Percentiles rank a stretch among this genome's conserved stretches.
Evolutionary conservation across 345 rosid species (phyloP).

Genomic region (Eucalyptus regnans): DNA sequence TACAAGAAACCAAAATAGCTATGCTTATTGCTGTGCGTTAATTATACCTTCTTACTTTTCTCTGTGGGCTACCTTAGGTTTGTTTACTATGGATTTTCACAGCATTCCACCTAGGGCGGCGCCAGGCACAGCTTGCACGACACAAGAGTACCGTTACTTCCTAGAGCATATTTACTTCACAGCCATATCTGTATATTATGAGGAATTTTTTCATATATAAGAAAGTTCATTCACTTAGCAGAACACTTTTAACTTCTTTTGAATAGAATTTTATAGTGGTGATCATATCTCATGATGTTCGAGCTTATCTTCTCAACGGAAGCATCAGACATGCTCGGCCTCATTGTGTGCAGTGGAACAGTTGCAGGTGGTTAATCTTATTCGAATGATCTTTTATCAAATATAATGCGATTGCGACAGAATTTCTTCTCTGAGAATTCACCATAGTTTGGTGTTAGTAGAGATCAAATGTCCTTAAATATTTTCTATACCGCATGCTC

Average conservation of each 20-base stretch:
- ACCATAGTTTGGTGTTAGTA: neutral
- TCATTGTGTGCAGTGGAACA: neutral
- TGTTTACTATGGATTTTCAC: slow-evolving; percentile 67
- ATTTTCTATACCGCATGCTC: neutral
- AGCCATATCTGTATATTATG: neutral
- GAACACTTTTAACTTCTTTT: neutral
- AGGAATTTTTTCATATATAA: neutral
- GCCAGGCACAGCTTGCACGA: slow-evolving; percentile 62
- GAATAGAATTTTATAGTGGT: neutral
- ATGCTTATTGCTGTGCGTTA: neutral
- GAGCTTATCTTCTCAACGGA: neutral
- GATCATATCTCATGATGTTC: neutral
- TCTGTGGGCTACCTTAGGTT: slow-evolving; percentile 20
- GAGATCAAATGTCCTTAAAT: neutral
- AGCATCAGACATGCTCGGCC: neutral
- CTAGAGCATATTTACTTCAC: neutral
- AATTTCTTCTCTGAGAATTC: neutral
- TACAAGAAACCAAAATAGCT: neutral
- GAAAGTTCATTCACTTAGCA: neutral
- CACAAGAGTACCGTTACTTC: slow-evolving; percentile 4
- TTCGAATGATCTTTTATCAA: neutral
- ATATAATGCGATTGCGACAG: neutral
- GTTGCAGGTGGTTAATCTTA: neutral
- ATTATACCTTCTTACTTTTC: neutral
- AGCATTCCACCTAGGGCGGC: slow-evolving; percentile 60